These are phyloP conservation scores for Penicillium polonicum DNA, from an alignment of 2,329 filamentous ascomycete species.

Conservation along the genomic window DNA sequence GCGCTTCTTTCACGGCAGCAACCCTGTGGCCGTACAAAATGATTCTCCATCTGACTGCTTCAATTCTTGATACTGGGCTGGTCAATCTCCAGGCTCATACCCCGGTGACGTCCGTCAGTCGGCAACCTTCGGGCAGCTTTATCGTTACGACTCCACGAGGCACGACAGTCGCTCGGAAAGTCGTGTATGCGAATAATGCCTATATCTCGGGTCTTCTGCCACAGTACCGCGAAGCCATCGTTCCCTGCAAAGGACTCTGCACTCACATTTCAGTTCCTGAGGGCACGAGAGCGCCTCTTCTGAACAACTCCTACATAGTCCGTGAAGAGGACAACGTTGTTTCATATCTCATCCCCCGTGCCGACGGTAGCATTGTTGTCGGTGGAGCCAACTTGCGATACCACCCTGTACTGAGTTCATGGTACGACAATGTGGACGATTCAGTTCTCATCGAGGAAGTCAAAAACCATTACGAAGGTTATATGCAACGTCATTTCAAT, in stretches of 20 bases:
- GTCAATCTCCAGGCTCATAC: conserved; percentile 57
- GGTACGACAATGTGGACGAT: conserved; percentile 53
- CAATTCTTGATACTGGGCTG: conserved; percentile 47
- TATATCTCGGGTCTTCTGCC: conserved; percentile 78
- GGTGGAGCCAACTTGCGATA: conserved; percentile 58
- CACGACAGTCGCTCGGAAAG: conserved; percentile 58
- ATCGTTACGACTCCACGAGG: conserved; percentile 61
- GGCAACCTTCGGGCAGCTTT: conserved; percentile 54
- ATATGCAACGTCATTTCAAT: conserved; percentile 39
- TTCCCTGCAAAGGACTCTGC: conserved; percentile 68
- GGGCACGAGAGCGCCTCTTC: conserved; percentile 29
- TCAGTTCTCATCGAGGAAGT: conserved; percentile 50
- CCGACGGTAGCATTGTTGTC: conserved; percentile 57
- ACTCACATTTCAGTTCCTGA: conserved; percentile 35
- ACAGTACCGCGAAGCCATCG: conserved; percentile 66
- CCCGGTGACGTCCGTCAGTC: conserved; percentile 38
- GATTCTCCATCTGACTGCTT: conserved; percentile 63
- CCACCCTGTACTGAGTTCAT: conserved; percentile 25
- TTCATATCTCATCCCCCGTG: conserved; percentile 61
- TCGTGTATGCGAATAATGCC: conserved; percentile 80
- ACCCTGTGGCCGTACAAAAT: conserved; percentile 71
- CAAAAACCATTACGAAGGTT: conserved; percentile 41
- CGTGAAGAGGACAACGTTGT: conserved; percentile 43
- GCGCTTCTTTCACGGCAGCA: conserved; percentile 38
- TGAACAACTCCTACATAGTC: conserved; percentile 59